Evolutionary conservation across 106 monocot genomes (phyloP), one percentile per base, ranked within the genome.

Genomic region (Allium sativum): DNA sequence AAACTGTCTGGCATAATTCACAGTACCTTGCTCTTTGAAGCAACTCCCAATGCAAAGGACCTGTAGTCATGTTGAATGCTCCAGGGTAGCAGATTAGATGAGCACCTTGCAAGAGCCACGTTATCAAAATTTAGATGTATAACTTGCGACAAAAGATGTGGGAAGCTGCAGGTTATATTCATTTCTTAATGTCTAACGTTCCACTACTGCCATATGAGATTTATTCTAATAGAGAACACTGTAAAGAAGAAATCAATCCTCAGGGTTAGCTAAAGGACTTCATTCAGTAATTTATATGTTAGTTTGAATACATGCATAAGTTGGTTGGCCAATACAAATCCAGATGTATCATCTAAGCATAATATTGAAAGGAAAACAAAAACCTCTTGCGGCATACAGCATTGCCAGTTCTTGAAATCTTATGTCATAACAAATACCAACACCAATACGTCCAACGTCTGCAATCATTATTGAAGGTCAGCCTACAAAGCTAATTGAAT

Each of bases 31-130:
- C 92, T 67, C 92, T 88, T 74, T 98, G 98, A 41, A 98, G 72
- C 64, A 98, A 72, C 65, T 98, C 98, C 98, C 98, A 98, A 58
- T 98, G 92, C 69, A 98, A 56, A 9, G 88, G 92, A 59, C 98
- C 98, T 60, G 92, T 92, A 17, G 88, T 98, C 92, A 92, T 98
- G 80, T 98, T 92, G 59, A 98, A 98, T 64, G 98, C 98, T 13
- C 92, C 98, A 74, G 98, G 98, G 70, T 98, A 98, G 72, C 91
- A 92, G 18, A 98, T 56, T 57, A 98, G 78, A 77, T 87, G 87
- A 71, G 87, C 82, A 79, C 87, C 87, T 87, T n/a, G 47, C 41
- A 58, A 31, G 31, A 42, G 50, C 12, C 21, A 55, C 40, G 55
- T 14, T 51, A 21, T 7, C 45, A 50, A 50, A 15, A 0, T 50